phyloP scores from a whole-genome alignment of 2,329 filamentous ascomycete genomes.

The Epichloe festucae region DNA sequence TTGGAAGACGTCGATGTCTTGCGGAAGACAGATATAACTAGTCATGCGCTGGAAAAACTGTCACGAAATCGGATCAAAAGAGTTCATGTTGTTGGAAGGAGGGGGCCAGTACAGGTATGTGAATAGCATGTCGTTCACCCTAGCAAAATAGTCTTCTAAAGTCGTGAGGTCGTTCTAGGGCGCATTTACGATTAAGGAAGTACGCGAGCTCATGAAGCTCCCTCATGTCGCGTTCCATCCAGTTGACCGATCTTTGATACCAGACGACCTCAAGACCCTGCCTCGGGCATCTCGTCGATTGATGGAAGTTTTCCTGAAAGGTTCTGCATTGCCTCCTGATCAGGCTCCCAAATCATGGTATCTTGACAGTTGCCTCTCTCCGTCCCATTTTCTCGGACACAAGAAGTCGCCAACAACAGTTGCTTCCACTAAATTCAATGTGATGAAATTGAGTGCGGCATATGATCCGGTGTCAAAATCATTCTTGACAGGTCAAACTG shows the following conservation, averaged over 20 bases:
- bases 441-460: slow-evolving; percentile 40
- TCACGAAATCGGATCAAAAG: slow-evolving; percentile 60
- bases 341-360: slow-evolving; percentile 60
- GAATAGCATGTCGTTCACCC: background rate
- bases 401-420: slow-evolving; percentile 35
- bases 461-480: slow-evolving; percentile 40
- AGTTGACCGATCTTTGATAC: slow-evolving; percentile 53
- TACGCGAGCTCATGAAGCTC: slow-evolving; percentile 75
- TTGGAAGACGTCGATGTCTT: slow-evolving; percentile 63
- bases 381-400: slow-evolving; percentile 50
- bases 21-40: slow-evolving; percentile 76
- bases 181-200: slow-evolving; percentile 90
- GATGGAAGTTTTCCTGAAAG: slow-evolving; percentile 70
- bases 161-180: slow-evolving; percentile 38
- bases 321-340: slow-evolving; percentile 39
- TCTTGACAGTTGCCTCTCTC: slow-evolving; percentile 74
- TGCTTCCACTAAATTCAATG: slow-evolving; percentile 54
- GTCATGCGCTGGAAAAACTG: slow-evolving; percentile 64
- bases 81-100: slow-evolving; percentile 76
- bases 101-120: slow-evolving; percentile 73
- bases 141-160: background rate
- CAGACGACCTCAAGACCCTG: slow-evolving; percentile 52
- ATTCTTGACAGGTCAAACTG: slow-evolving; percentile 33
- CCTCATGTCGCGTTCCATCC: slow-evolving; percentile 58
- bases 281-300: slow-evolving; percentile 65